Percentiles rank a stretch among this genome's conserved stretches.
These are phyloP conservation scores for Takakia lepidozioides DNA, from an alignment of 225 moss, liverwort and hornwort genomes.

Conservation along the genomic window DNA sequence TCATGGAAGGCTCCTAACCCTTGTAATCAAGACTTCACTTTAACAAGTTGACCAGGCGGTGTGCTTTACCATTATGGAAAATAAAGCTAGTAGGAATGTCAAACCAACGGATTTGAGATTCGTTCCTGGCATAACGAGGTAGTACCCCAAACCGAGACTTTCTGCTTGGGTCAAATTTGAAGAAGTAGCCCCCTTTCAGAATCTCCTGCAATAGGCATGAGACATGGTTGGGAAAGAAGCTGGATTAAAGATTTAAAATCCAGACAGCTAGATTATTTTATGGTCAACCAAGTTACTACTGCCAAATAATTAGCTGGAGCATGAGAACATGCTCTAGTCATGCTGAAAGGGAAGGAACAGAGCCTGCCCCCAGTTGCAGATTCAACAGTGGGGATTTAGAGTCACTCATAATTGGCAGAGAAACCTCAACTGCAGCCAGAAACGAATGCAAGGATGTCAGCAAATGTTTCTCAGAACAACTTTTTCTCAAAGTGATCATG, in stretches of 20 bases:
- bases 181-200: constrained; percentile 31
- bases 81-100: constrained; percentile 51
- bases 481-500: no score
- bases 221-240: constrained; percentile 26
- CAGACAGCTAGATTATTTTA: not conserved
- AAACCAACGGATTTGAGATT: constrained; percentile 79
- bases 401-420: no score
- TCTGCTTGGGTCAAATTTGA: constrained; percentile 48
- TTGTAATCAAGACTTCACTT: not conserved
- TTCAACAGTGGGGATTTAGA: no score
- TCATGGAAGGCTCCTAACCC: not conserved
- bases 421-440: no score
- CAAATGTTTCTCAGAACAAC: no score
- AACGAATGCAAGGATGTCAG: no score
- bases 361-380: no score
- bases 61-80: constrained; percentile 60
- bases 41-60: not conserved
- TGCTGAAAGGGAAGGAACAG: no score
- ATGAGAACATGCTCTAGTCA: no score
- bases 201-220: no score
- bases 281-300: not conserved
- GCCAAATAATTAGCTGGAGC: no score
- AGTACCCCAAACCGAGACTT: constrained; percentile 67
- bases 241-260: not conserved
- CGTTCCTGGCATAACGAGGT: constrained; percentile 70